Evolutionary conservation across 352 stramenopile species (phyloP).

Genomic region (Phytophthora megakarya): DNA sequence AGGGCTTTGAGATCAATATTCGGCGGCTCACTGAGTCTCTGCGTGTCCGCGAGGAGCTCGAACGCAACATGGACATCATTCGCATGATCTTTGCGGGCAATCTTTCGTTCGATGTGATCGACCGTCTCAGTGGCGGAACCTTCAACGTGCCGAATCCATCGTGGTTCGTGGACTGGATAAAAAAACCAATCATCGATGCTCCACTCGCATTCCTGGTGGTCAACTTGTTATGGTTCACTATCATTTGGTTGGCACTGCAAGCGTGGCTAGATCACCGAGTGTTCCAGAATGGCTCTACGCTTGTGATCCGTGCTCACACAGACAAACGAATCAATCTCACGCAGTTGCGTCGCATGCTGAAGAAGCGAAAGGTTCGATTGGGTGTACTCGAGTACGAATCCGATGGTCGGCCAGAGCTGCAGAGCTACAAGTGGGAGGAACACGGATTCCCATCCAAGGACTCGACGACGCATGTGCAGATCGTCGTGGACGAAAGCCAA

Average conservation of each 20-base stretch:
- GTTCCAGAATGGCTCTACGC: constrained; percentile 81
- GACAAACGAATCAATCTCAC: constrained; percentile 65
- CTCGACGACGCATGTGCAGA: constrained; percentile 82
- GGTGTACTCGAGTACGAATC: constrained; percentile 48
- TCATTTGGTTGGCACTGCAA: constrained; percentile 66
- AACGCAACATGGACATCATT: constrained; percentile 84
- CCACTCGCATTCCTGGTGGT: constrained; percentile 81
- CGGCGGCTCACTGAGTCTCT: constrained; percentile 85
- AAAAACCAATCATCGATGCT: constrained; percentile 63
- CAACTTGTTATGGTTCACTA: constrained; percentile 73
- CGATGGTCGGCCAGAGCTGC: constrained; percentile 50
- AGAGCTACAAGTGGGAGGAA: constrained; percentile 83
- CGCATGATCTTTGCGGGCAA: constrained; percentile 93
- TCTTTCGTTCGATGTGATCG: constrained; percentile 95
- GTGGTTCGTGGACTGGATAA: constrained; percentile 85
- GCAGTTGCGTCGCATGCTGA: constrained; percentile 47
- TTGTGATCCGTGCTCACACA: constrained; percentile 87
- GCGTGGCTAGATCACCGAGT: constrained; percentile 41
- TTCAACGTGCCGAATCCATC: constrained; percentile 91
- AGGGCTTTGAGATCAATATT: constrained; percentile 90
- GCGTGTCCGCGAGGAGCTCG: constrained; percentile 56
- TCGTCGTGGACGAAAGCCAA: constrained; percentile 68
- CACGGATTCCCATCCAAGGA: constrained; percentile 88
- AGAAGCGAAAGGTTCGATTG: constrained; percentile 43
- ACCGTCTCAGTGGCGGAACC: constrained; percentile 91